Percentiles rank a stretch among this genome's conserved stretches.
phyloP scores from a whole-genome alignment of 1,139 yeast genomes.

The Pichia sp. region DNA sequence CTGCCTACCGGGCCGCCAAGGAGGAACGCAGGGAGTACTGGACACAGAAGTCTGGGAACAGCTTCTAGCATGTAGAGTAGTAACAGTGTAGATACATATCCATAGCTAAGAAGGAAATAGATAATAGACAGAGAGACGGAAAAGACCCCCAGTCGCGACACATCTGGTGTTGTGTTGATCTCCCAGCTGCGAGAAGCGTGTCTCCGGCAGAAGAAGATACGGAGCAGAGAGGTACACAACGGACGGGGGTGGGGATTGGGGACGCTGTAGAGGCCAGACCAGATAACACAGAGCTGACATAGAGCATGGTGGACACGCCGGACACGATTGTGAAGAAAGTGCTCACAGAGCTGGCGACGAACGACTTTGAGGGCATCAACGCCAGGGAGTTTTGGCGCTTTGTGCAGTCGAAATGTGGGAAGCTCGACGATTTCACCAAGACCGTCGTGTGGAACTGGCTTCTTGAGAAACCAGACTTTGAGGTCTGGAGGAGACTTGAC shows the following conservation, averaged over 20 bases:
- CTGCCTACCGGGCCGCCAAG: not conserved
- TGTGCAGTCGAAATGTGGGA: constrained; percentile 19
- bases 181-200: not conserved
- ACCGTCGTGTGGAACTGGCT: constrained; percentile 36
- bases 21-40: constrained; percentile 43
- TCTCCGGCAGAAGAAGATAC: not conserved
- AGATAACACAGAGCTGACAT: too few relatives aligned
- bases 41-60: constrained; percentile 37
- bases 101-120: too few relatives aligned
- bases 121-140: too few relatives aligned
- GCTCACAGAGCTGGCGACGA: constrained; percentile 33
- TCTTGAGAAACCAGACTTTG: constrained; percentile 23
- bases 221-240: not conserved
- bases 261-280: too few relatives aligned
- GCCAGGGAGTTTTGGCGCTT: constrained; percentile 34
- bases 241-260: not conserved
- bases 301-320: constrained; percentile 24
- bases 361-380: constrained; percentile 32
- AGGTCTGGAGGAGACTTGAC: constrained; percentile 9
- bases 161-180: not conserved
- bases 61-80: constrained; percentile 20
- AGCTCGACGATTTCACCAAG: constrained; percentile 31
- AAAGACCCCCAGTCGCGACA: not conserved
- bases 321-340: constrained; percentile 32
- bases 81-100: too few relatives aligned